These are phyloP conservation scores for Dianthus caryophyllus DNA, from an alignment of 148 eudicot genomes.

Conservation along the genomic window DNA sequence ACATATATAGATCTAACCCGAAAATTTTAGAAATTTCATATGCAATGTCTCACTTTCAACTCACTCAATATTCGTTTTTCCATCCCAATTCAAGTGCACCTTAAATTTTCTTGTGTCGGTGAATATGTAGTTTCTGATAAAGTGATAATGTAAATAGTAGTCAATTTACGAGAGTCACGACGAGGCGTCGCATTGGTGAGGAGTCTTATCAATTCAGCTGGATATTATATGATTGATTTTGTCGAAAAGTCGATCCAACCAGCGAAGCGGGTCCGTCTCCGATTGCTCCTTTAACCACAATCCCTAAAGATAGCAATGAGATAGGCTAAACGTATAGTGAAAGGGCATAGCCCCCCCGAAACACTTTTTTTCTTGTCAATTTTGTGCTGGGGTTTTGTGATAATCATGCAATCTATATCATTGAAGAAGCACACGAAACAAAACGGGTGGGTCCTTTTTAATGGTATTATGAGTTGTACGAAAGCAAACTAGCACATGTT, in stretches of 20 bases:
- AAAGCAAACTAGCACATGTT: constrained; percentile 14
- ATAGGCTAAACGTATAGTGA: constrained; percentile 22
- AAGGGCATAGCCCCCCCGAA: constrained; percentile 14
- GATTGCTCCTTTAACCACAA: constrained; percentile 14
- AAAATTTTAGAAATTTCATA: neutral
- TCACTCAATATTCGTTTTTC: too few relatives aligned
- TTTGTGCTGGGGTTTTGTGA: constrained; percentile 14
- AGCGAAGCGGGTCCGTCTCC: constrained; percentile 6
- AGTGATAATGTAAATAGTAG: neutral
- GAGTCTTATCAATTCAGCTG: constrained; percentile 9
- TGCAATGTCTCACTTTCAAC: too few relatives aligned
- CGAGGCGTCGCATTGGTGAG: neutral
- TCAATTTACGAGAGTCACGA: neutral
- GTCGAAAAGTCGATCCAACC: constrained; percentile 15
- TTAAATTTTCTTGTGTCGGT: neutral
- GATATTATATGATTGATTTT: constrained; percentile 20
- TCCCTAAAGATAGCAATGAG: constrained; percentile 1
- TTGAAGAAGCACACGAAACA: neutral
- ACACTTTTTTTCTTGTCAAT: neutral
- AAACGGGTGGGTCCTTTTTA: neutral
- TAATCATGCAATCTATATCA: constrained; percentile 19
- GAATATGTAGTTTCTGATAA: neutral
- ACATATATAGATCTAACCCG: too few relatives aligned
- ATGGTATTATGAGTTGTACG: constrained; percentile 17
- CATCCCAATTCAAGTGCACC: too few relatives aligned